phyloP scores from a whole-genome alignment of 2,329 filamentous ascomycete species.

The Sphaerostilbella broomeana region DNA sequence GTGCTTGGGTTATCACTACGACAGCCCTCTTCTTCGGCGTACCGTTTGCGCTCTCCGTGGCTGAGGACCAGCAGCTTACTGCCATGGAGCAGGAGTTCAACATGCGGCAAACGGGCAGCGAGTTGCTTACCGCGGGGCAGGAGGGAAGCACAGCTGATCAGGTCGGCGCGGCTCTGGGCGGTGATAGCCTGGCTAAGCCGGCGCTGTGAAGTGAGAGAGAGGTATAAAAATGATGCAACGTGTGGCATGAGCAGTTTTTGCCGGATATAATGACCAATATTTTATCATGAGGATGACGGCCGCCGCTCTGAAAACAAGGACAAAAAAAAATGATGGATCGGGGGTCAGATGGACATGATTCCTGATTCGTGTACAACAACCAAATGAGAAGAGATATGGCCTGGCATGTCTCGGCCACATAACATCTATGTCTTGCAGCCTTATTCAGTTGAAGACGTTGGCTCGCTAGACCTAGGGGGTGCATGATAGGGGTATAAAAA shows the following conservation, averaged over 20 bases:
- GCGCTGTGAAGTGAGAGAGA: slow-evolving; percentile 45
- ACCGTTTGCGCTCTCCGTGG: slow-evolving; percentile 85
- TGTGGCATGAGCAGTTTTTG: not conserved
- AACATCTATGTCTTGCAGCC: too few relatives aligned
- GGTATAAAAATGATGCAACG: too few relatives aligned
- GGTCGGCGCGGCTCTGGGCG: slow-evolving; percentile 43
- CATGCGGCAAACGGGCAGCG: slow-evolving; percentile 86
- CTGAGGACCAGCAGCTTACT: slow-evolving; percentile 92
- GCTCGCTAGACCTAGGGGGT: not conserved
- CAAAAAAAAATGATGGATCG: not conserved
- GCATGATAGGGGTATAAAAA: not conserved
- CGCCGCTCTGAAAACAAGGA: too few relatives aligned
- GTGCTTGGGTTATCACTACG: slow-evolving; percentile 85
- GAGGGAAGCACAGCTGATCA: slow-evolving; percentile 42
- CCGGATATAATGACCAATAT: not conserved
- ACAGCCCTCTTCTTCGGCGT: slow-evolving; percentile 85
- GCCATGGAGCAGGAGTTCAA: slow-evolving; percentile 98
- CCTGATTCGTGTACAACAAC: not conserved
- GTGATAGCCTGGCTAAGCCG: slow-evolving; percentile 38
- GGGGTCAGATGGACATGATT: not conserved
- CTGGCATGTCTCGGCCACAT: not conserved
- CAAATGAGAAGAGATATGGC: not conserved
- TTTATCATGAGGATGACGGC: not conserved
- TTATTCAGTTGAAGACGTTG: too few relatives aligned
- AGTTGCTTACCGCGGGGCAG: slow-evolving; percentile 50